phyloP scores from a whole-genome alignment of 2,329 filamentous ascomycete genomes.

The Beauveria caledonica region DNA sequence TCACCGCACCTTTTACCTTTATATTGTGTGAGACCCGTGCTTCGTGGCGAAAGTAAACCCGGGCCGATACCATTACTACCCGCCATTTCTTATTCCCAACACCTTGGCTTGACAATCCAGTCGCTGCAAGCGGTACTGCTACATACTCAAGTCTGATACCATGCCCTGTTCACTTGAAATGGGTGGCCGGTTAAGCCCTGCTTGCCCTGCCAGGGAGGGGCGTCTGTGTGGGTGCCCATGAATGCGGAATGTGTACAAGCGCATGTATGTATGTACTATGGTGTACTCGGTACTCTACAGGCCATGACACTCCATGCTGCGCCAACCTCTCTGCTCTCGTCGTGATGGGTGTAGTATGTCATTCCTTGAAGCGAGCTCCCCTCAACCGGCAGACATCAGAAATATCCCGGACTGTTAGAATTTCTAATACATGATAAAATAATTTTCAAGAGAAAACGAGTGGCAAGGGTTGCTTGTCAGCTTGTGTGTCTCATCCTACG shows the following conservation, averaged over 20 bases:
- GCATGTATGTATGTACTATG: not conserved
- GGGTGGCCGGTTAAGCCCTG: not conserved
- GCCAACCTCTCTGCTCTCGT: slow-evolving; percentile 3
- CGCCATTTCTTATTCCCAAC: not conserved
- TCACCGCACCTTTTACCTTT: no score
- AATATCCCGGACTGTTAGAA: no score
- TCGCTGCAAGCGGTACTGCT: not conserved
- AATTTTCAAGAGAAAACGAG: no score
- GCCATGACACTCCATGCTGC: not conserved
- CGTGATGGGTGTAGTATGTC: slow-evolving; percentile 8
- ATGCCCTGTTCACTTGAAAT: slow-evolving; percentile 3
- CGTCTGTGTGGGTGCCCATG: not conserved
- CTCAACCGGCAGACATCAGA: no score
- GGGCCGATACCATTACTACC: not conserved
- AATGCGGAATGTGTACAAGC: not conserved
- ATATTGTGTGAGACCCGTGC: no score
- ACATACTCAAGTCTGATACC: slow-evolving; percentile 4
- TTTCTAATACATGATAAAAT: no score
- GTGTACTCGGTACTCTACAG: slow-evolving; percentile 1
- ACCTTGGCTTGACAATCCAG: not conserved
- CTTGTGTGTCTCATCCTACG: no score
- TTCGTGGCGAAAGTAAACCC: no score
- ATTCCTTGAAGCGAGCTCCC: no score
- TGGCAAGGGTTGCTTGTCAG: no score
- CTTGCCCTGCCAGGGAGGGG: not conserved